phyloP scores from a whole-genome alignment of 2,329 filamentous ascomycete species.

The Paraphaeosphaeria minitans region DNA sequence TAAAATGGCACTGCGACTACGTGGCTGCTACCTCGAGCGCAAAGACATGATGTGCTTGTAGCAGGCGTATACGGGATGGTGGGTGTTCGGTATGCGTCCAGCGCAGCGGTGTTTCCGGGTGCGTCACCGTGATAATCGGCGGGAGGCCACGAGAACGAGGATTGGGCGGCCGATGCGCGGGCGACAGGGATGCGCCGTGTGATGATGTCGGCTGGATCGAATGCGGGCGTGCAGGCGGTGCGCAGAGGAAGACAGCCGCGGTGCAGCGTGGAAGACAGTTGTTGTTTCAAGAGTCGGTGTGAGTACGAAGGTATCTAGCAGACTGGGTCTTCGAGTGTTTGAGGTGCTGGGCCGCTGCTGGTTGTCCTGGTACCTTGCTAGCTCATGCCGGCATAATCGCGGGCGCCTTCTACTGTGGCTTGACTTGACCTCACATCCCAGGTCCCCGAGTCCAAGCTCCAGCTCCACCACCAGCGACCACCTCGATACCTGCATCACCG shows the following conservation, averaged over 20 bases:
- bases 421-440: conserved; percentile 28
- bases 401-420: conserved; percentile 24
- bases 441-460: conserved; percentile 6
- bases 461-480: conserved; percentile 14
- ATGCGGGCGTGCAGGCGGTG: conserved; percentile 5
- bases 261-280: neutral
- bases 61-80: conserved; percentile 1
- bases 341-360: neutral
- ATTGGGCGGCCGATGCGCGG: conserved; percentile 31
- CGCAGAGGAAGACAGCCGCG: neutral
- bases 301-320: too few species aligned
- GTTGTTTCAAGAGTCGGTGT: neutral
- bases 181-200: conserved; percentile 37
- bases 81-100: conserved; percentile 11
- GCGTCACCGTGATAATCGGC: conserved; percentile 35
- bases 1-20: conserved; percentile 24
- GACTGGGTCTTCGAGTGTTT: neutral
- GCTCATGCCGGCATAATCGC: conserved; percentile 13
- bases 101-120: conserved; percentile 17
- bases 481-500: conserved; percentile 12
- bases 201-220: conserved; percentile 33
- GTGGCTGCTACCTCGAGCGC: conserved; percentile 37
- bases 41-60: conserved; percentile 34
- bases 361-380: conserved; percentile 12
- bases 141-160: conserved; percentile 34